phyloP scores from a whole-genome alignment of 1,284 basidiomycete genomes.

The Austroboletus niveus region DNA sequence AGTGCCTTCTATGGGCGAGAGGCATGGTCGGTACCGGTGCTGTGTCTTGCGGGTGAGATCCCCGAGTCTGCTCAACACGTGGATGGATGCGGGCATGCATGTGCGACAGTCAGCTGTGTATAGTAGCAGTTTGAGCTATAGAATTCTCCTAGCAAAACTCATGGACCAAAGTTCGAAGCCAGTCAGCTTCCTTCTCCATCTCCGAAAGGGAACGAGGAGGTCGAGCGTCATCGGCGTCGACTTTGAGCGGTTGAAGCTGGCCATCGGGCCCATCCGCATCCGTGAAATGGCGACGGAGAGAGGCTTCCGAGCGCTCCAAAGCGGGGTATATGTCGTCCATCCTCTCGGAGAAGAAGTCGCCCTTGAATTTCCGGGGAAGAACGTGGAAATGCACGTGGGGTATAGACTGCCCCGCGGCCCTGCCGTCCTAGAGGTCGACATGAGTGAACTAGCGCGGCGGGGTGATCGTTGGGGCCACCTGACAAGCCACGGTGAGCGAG shows the following conservation, averaged over 20 bases:
- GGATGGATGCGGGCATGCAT: constrained; percentile 27
- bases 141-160: background rate
- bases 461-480: constrained; percentile 42
- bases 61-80: constrained; percentile 14
- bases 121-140: constrained; percentile 16
- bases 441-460: background rate
- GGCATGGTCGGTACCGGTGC: constrained; percentile 17
- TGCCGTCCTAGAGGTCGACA: constrained; percentile 68
- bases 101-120: constrained; percentile 11
- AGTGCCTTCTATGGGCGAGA: constrained; percentile 20
- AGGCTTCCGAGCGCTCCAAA: constrained; percentile 65
- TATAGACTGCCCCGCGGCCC: constrained; percentile 81
- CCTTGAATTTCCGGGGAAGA: constrained; percentile 70
- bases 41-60: constrained; percentile 29
- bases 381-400: constrained; percentile 92
- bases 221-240: constrained; percentile 73
- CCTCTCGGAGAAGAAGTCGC: constrained; percentile 62
- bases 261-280: constrained; percentile 16
- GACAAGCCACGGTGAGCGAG: constrained; percentile 78
- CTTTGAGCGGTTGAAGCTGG: constrained; percentile 41
- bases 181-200: constrained; percentile 74
- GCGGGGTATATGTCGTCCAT: constrained; percentile 82
- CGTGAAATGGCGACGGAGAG: constrained; percentile 42
- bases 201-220: constrained; percentile 64
- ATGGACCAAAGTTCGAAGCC: constrained; percentile 51